phyloP scores from a whole-genome alignment of 306 rosid genomes.

The Trifolium fragiferum region DNA sequence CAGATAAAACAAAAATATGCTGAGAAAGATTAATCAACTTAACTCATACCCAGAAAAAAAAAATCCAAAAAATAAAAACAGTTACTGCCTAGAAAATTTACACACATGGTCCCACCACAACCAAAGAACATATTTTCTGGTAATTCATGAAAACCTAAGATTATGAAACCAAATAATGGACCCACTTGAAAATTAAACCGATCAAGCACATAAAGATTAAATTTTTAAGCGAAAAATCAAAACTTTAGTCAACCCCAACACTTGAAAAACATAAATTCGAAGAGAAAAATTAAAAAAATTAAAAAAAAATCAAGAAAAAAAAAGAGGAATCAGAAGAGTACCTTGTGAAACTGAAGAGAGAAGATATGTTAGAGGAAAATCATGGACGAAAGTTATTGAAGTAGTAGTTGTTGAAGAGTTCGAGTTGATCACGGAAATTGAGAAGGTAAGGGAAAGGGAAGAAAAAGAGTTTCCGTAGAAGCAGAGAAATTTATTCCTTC shows the following conservation, averaged over 20 bases:
- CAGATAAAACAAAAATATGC: constrained; percentile 37
- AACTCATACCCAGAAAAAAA: constrained; percentile 4
- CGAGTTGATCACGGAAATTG: constrained; percentile 51
- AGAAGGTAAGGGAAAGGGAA: constrained; percentile 28
- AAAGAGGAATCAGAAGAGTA: constrained; percentile 23
- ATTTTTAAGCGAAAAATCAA: constrained; percentile 14
- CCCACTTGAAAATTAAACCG: constrained; percentile 46
- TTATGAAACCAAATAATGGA: constrained; percentile 41
- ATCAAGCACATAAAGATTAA: constrained; percentile 37
- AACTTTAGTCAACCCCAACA: constrained; percentile 37
- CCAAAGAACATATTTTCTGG: constrained; percentile 36
- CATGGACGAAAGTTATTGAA: constrained; percentile 44
- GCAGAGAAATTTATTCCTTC: constrained; percentile 82
- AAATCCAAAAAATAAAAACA: constrained; percentile 2
- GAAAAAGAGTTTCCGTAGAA: constrained; percentile 72
- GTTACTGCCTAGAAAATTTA: constrained; percentile 38
- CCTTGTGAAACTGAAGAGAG: constrained; percentile 36
- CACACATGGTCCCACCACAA: constrained; percentile 32
- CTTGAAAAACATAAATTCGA: constrained; percentile 30
- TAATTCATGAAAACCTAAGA: constrained; percentile 32
- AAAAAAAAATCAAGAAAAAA: not conserved
- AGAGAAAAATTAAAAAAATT: not conserved
- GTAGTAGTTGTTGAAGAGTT: constrained; percentile 29
- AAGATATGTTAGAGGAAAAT: constrained; percentile 41
- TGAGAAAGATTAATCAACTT: constrained; percentile 25